Conservation (phyloP, 1,139 yeast species). For the Debaryomycetaceae sp. region DNA sequence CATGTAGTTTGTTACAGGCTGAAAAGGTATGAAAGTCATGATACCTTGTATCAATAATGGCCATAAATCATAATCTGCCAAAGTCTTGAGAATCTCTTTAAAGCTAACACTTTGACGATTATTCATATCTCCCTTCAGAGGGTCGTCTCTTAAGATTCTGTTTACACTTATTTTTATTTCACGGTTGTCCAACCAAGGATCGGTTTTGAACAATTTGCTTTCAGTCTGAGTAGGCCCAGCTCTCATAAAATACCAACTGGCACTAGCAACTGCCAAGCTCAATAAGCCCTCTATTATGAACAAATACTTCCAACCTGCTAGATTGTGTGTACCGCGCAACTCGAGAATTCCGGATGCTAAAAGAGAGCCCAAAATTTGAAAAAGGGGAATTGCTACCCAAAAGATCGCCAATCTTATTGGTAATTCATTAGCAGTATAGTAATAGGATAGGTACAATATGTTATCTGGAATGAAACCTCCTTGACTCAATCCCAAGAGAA, state of each 20-base stretch:
- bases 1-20: slow-evolving; percentile 46
- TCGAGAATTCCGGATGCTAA: slow-evolving; percentile 46
- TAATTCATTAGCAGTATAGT: slow-evolving; percentile 50
- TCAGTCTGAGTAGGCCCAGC: slow-evolving; percentile 59
- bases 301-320: slow-evolving; percentile 63
- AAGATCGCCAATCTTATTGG: slow-evolving; percentile 49
- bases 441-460: slow-evolving; percentile 54
- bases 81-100: slow-evolving; percentile 34
- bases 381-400: slow-evolving; percentile 44
- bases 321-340: slow-evolving; percentile 34
- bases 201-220: slow-evolving; percentile 46
- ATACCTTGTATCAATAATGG: slow-evolving; percentile 56
- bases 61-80: slow-evolving; percentile 56
- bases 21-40: slow-evolving; percentile 40
- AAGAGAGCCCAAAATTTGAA: slow-evolving; percentile 38
- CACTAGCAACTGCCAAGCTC: slow-evolving; percentile 54
- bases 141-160: slow-evolving; percentile 63
- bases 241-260: slow-evolving; percentile 55
- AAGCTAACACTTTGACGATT: slow-evolving; percentile 54
- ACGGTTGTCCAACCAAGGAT: slow-evolving; percentile 63
- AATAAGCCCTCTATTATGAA: slow-evolving; percentile 62
- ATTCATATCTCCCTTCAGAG: slow-evolving; percentile 66
- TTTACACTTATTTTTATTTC: slow-evolving; percentile 64
- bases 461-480: slow-evolving; percentile 59
- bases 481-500: slow-evolving; percentile 45